A percentile compares a stretch with the other conserved stretches of the same genome.
Conservation (phyloP, 495 filamentous ascomycete species). For the Copromyces sp. region DNA sequence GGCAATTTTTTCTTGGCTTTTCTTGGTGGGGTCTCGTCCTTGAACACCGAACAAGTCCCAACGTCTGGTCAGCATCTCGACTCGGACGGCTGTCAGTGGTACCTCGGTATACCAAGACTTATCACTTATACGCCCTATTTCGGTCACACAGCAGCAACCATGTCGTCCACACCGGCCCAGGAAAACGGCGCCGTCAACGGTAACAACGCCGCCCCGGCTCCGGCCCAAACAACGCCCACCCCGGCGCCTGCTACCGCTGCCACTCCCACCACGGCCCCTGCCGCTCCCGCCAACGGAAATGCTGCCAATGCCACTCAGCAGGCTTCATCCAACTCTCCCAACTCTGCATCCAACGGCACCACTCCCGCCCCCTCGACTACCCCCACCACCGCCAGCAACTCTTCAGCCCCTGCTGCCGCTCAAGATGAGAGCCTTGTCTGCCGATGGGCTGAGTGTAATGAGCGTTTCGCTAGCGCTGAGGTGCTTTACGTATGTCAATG, state of each 20-base stretch:
- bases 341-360: slow-evolving; percentile 29
- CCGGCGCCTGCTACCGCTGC: not conserved
- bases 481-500: slow-evolving; percentile 70
- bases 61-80: not conserved
- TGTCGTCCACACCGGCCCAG: slow-evolving; percentile 9
- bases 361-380: slow-evolving; percentile 35
- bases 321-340: slow-evolving; percentile 12
- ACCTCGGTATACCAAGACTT: not conserved
- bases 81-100: not conserved
- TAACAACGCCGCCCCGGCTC: not conserved
- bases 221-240: not conserved
- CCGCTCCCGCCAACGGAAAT: not conserved
- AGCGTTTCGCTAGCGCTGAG: slow-evolving; percentile 71
- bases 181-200: slow-evolving; percentile 5
- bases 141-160: slow-evolving; percentile 4
- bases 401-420: slow-evolving; percentile 24
- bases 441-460: slow-evolving; percentile 78
- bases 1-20: not conserved
- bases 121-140: not conserved
- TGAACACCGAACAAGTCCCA: not conserved
- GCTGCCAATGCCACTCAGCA: slow-evolving; percentile 4
- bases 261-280: not conserved
- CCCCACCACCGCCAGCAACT: slow-evolving; percentile 22
- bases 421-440: slow-evolving; percentile 60
- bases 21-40: not conserved